Percentiles rank a stretch among this genome's conserved stretches.
Conservation (phyloP, 345 rosid species). For the Gossypium thurberi region DNA sequence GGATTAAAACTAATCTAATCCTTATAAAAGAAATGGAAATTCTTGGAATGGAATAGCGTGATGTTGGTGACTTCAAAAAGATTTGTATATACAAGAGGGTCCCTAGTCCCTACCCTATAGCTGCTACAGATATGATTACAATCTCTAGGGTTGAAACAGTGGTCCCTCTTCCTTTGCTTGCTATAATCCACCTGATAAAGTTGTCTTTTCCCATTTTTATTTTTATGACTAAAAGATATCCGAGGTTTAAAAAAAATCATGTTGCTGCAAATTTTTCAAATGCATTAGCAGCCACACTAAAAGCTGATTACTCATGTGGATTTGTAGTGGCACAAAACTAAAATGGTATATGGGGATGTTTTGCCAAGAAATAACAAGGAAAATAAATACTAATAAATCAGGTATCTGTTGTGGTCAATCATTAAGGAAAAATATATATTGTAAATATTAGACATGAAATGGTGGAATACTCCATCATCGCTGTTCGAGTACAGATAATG, state of each 20-base stretch:
- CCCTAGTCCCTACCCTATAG: conserved; percentile 1
- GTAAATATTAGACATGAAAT: conserved; percentile 1
- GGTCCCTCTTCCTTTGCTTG: conserved; percentile 5
- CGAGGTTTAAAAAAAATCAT: not conserved
- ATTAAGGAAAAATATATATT: not conserved
- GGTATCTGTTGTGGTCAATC: not conserved
- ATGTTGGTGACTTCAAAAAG: not conserved
- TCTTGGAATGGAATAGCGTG: not conserved
- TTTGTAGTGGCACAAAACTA: not conserved
- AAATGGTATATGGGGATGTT: not conserved
- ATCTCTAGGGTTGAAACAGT: not conserved
- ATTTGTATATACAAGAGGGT: not conserved
- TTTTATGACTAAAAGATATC: not conserved
- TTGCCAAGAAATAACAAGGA: not conserved
- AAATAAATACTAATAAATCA: not conserved
- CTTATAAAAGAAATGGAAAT: not conserved
- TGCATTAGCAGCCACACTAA: too few relatives aligned
- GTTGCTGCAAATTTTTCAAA: not conserved
- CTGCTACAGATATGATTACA: conserved; percentile 10
- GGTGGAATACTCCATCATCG: conserved; percentile 9
- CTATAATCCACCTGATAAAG: conserved; percentile 3
- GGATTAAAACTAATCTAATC: too few relatives aligned
- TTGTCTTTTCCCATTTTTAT: not conserved
- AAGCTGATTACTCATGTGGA: not conserved
- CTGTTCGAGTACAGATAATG: conserved; percentile 24